Evolutionary conservation across 139 green algal genomes (phyloP).

Genomic region (Auxenochlorella protothecoides): DNA sequence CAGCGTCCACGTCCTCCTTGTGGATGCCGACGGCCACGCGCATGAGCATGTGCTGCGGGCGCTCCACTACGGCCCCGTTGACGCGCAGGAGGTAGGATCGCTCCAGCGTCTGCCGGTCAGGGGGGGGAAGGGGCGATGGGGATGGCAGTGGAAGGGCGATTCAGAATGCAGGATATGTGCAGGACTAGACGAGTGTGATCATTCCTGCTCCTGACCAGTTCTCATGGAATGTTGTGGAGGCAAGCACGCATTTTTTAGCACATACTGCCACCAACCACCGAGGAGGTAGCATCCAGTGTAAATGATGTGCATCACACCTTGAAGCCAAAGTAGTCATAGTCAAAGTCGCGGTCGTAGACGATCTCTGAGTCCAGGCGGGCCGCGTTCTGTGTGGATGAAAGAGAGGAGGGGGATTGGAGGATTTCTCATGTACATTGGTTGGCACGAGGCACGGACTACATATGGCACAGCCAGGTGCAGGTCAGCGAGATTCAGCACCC

Average conservation of each 20-base stretch:
- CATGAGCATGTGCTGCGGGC: slow-evolving; percentile 99
- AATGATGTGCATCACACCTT: slow-evolving; percentile 48
- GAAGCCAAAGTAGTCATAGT: slow-evolving; percentile 99
- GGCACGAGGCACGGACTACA: background rate
- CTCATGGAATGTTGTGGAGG: too few species aligned
- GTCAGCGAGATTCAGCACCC: too few species aligned
- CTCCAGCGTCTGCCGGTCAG: slow-evolving; percentile 83
- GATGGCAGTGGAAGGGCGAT: too few species aligned
- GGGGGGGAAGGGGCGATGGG: background rate
- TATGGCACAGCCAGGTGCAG: background rate
- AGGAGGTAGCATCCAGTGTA: too few species aligned
- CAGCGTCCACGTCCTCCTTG: slow-evolving; percentile 64
- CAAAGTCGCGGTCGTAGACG: slow-evolving; percentile 98
- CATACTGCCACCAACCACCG: too few species aligned
- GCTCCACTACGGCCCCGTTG: slow-evolving; percentile 92
- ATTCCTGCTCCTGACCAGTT: too few species aligned
- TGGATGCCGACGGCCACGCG: slow-evolving; percentile 92
- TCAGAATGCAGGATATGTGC: too few species aligned
- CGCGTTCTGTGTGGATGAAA: slow-evolving; percentile 37
- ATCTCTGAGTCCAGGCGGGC: slow-evolving; percentile 88
- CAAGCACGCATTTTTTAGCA: too few species aligned
- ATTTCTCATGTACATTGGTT: background rate
- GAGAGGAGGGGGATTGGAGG: background rate
- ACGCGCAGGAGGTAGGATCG: slow-evolving; percentile 95
- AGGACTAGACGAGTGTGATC: too few species aligned